A percentile compares a stretch with the other conserved stretches of the same genome.
These are phyloP conservation scores for Limonium bicolor DNA, from an alignment of 148 eudicot species.

Conservation along the genomic window DNA sequence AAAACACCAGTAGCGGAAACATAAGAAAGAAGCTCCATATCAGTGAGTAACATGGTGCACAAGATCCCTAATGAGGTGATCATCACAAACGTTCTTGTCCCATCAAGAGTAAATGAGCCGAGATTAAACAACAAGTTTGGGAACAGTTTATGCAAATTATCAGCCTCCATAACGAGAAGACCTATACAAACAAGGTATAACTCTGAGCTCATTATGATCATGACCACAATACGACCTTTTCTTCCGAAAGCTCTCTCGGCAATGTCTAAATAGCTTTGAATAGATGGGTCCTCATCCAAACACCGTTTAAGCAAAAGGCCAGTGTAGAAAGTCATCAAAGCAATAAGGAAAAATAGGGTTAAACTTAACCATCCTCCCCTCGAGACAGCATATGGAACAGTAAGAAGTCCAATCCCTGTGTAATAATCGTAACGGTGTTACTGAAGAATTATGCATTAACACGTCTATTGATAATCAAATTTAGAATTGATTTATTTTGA, in stretches of 20 bases:
- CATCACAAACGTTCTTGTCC: slow-evolving; percentile 11
- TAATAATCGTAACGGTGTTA: background rate
- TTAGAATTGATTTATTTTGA: background rate
- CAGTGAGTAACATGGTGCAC: slow-evolving; percentile 16
- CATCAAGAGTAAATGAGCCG: slow-evolving; percentile 6
- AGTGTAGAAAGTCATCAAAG: slow-evolving; percentile 12
- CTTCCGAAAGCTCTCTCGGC: slow-evolving; percentile 22
- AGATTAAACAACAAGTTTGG: slow-evolving; percentile 11
- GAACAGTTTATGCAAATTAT: slow-evolving; percentile 21
- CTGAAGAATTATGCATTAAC: background rate
- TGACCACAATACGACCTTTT: slow-evolving; percentile 13
- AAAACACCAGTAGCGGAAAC: slow-evolving; percentile 24
- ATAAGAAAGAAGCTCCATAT: slow-evolving; percentile 15
- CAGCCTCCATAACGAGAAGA: slow-evolving; percentile 18
- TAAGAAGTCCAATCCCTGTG: slow-evolving; percentile 23
- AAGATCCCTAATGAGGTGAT: slow-evolving; percentile 12
- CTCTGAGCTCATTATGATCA: slow-evolving; percentile 18
- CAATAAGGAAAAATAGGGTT: slow-evolving; percentile 9
- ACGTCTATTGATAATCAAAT: background rate
- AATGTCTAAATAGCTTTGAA: slow-evolving; percentile 11
- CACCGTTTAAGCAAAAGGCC: slow-evolving; percentile 13
- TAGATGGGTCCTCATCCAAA: slow-evolving; percentile 11
- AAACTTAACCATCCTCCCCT: slow-evolving; percentile 25
- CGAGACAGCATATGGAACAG: slow-evolving; percentile 22
- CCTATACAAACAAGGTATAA: slow-evolving; percentile 18